Base-by-base conservation (phyloP, 2,329 filamentous ascomycete genomes). In the Colletotrichum salicis region DNA sequence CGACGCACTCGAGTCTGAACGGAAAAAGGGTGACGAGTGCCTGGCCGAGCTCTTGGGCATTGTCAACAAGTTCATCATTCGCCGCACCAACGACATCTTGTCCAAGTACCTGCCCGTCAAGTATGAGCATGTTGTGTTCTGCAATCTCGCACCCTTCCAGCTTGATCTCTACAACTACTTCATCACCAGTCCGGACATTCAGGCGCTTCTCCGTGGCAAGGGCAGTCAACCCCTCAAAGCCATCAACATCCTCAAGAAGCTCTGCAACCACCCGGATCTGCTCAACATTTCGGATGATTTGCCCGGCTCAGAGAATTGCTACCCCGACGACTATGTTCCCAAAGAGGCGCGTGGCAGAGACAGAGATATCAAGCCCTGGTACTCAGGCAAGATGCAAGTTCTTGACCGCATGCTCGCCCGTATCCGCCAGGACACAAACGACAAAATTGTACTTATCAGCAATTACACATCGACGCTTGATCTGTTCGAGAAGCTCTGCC, bases 101-200 rank as follows among this genome's bases (percentile, higher is more conserved):
- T 98, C 96, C 63, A 99, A 99, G 81, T 99, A 99, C 79, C 84
- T 99, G 71, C 96, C 96, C 0, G 92, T 98, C 85, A 99, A 99
- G 85, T 99, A 99, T 82, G 96, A 99, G 82, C 96, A 99, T 80
- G 96, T 99, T 35, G 96, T 99, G 1, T 99, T 99, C 83, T 99
- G 96, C 87, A 96, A 96, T 76, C 88, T 97, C 57, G 93, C 96
- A 19, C 93, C 94, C 0, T 98, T 99, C 83, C 96, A 99, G 81
- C 88, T 95, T 66, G 94, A 94, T 75, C 86, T 99, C 1, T 99
- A 99, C 86, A 97, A 97, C 78, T 94, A 98, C 82, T 99, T 99
- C 82, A 95, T 99, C 81, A 94, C 93, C 61, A 98, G 95, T 72
- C 96, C 96, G 0, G 94, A 97, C 72, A 98, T 99, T 78, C 95